Evolutionary conservation across 78 protist species (phyloP), one percentile per base, ranked within the genome.

Genomic region (Dictyostelium citrinum): DNA sequence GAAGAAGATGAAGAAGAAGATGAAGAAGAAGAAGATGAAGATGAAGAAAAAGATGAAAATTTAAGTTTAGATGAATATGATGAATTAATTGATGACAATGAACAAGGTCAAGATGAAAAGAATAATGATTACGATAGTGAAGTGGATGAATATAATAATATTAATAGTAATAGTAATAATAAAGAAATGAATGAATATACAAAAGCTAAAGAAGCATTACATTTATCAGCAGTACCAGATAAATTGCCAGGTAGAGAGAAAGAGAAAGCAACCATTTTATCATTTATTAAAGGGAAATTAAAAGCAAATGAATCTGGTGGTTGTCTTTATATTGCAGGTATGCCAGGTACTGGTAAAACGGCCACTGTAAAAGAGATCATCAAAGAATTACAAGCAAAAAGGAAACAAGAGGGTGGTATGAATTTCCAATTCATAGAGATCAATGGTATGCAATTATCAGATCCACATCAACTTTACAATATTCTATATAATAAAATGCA

Each of bases 331-430:
- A 90, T 97, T 1, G 90, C 97, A 2, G 97, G 97, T n/a, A 90
- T 97, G 79, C 97, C 97, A 16, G 97, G 97, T 24, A 95, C 97
- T 8, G 98, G 98, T 16, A 97, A 97, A 71, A 97, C 98, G 0
- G 96, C 97, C 0, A 97, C 97, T 5, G 97, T 95, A 0, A 84
- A 71, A 71, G 97, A 97, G 39, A 76, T 91, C 2, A 93, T 92
- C 0, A 41, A 94, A 46, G 7, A 27, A 7, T 49, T 97, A n/a
- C 95, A 55, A 31, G 27, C 20, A 12, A 45, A 39, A 24, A 31
- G 55, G 46, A 58, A 20, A 24, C 4, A 31, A 29, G 3, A 46
- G 16, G 29, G 88, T 29, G 45, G 77, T 10, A n/a, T 12, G 2
- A 67, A 20, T 31, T 91, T 91, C 12, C 60, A 55, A 37, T 91